Evolutionary conservation across 2,329 filamentous ascomycete genomes (phyloP).

Genomic region (Penicillium janthinellum): DNA sequence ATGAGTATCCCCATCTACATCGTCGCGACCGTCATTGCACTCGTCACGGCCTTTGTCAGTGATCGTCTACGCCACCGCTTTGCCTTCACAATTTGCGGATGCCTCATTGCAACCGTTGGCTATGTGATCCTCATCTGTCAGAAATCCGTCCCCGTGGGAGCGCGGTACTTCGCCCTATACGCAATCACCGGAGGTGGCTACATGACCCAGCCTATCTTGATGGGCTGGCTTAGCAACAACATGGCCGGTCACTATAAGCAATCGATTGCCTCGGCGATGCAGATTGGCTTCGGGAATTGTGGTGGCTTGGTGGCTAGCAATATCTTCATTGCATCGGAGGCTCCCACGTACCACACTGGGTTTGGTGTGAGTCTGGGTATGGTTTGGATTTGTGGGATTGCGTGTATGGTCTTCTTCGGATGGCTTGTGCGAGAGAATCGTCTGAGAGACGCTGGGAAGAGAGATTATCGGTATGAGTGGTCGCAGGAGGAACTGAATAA

Average conservation of each 20-base stretch:
- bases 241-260: slow-evolving; percentile 62
- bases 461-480: slow-evolving; percentile 38
- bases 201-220: slow-evolving; percentile 56
- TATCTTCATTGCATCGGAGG: slow-evolving; percentile 34
- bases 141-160: slow-evolving; percentile 49
- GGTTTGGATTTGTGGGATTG: slow-evolving; percentile 38
- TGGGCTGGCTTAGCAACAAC: slow-evolving; percentile 62
- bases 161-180: slow-evolving; percentile 59
- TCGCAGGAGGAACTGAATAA: slow-evolving; percentile 40
- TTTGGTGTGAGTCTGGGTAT: slow-evolving; percentile 34
- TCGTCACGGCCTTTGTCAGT: slow-evolving; percentile 53
- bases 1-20: slow-evolving; percentile 60
- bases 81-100: slow-evolving; percentile 56
- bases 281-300: slow-evolving; percentile 45
- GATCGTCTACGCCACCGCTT: slow-evolving; percentile 57
- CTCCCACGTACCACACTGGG: slow-evolving; percentile 32
- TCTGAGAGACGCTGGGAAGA: slow-evolving; percentile 36
- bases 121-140: slow-evolving; percentile 59
- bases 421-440: slow-evolving; percentile 42
- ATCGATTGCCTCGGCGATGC: slow-evolving; percentile 55
- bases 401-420: slow-evolving; percentile 34
- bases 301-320: slow-evolving; percentile 41
- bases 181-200: slow-evolving; percentile 58
- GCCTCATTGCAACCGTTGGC: slow-evolving; percentile 54
- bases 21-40: slow-evolving; percentile 62